Conservation (phyloP, 352 stramenopile species). For the Elongisporangium senticosum region DNA sequence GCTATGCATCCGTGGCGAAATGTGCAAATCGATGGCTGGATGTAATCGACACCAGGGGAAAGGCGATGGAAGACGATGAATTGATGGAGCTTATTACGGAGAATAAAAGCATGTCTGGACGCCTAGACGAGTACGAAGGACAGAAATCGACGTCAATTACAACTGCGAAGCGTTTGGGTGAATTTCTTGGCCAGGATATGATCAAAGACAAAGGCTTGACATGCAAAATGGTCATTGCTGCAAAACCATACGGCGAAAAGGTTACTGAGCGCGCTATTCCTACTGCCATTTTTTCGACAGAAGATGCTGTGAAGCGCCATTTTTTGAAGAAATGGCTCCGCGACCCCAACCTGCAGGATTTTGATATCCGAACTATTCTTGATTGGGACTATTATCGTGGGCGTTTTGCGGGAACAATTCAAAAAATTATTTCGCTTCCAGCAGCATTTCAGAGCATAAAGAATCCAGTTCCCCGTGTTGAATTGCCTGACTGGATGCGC, state of each 20-base stretch:
- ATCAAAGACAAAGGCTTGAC: constrained; percentile 98
- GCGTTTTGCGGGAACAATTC: constrained; percentile 87
- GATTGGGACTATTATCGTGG: constrained; percentile 99
- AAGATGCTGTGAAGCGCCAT: constrained; percentile 92
- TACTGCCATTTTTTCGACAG: constrained; percentile 96
- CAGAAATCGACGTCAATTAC: constrained; percentile 98
- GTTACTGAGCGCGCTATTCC: constrained; percentile 98
- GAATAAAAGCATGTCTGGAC: constrained; percentile 97
- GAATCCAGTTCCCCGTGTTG: constrained; percentile 96
- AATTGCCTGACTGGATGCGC: constrained; percentile 96
- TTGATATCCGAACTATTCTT: constrained; percentile 92
- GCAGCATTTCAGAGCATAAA: constrained; percentile 95
- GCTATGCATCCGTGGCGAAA: constrained; percentile 94
- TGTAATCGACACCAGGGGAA: constrained; percentile 94
- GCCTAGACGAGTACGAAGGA: constrained; percentile 95
- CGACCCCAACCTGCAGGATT: constrained; percentile 88
- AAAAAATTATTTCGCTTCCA: constrained; percentile 99
- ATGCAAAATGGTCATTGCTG: constrained; percentile 98
- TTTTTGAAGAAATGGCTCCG: constrained; percentile 98
- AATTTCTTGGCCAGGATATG: constrained; percentile 98
- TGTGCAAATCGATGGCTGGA: constrained; percentile 99
- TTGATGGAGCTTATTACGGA: constrained; percentile 98
- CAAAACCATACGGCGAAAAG: constrained; percentile 88
- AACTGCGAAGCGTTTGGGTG: constrained; percentile 94
- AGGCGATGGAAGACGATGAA: constrained; percentile 95